These are phyloP conservation scores for Cicer yamashitae DNA, from an alignment of 306 rosid genomes.

Conservation along the genomic window DNA sequence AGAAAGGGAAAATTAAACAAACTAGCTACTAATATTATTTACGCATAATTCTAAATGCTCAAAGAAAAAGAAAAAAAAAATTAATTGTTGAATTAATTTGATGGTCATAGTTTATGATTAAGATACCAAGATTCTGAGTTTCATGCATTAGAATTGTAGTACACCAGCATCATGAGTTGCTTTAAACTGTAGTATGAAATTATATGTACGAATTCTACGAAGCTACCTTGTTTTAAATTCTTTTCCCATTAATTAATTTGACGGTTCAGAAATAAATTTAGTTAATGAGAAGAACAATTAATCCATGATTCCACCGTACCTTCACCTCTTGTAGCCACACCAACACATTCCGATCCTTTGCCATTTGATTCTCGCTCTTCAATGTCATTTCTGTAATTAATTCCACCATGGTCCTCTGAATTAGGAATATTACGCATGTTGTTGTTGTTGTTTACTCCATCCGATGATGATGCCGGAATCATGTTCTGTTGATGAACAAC, in stretches of 20 bases:
- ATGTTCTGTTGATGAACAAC: slow-evolving; percentile 51
- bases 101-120: slow-evolving; percentile 59
- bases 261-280: neutral
- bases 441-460: slow-evolving; percentile 40
- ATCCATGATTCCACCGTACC: slow-evolving; percentile 98
- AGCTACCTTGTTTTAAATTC: neutral
- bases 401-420: slow-evolving; percentile 1
- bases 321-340: slow-evolving; percentile 61
- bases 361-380: slow-evolving; percentile 39
- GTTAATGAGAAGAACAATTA: slow-evolving; percentile 84
- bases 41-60: slow-evolving; percentile 59
- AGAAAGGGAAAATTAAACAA: slow-evolving; percentile 5
- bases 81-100: slow-evolving; percentile 50
- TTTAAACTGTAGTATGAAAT: slow-evolving; percentile 23
- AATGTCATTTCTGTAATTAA: neutral
- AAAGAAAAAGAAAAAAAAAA: neutral
- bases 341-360: slow-evolving; percentile 54
- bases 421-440: slow-evolving; percentile 31
- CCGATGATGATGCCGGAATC: slow-evolving; percentile 42
- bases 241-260: slow-evolving; percentile 15
- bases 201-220: slow-evolving; percentile 9
- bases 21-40: slow-evolving; percentile 56
- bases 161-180: slow-evolving; percentile 11
- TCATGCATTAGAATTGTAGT: slow-evolving; percentile 53
- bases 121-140: slow-evolving; percentile 43